Conservation (phyloP, 139 green algal genomes). For the Zygnema cylindricum region DNA sequence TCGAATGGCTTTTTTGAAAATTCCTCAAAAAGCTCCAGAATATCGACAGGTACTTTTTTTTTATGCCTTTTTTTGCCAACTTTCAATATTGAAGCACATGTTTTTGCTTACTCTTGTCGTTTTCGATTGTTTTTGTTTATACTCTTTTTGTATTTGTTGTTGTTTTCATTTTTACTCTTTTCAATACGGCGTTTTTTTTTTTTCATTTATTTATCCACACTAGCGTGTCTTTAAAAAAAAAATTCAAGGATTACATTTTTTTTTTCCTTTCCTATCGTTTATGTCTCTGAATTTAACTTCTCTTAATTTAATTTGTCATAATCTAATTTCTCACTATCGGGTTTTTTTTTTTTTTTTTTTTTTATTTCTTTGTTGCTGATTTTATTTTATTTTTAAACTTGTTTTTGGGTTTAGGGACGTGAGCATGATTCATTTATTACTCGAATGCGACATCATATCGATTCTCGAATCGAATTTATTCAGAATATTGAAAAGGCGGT, state of each 20-base stretch:
- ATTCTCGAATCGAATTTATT: neutral
- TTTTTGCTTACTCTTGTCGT: neutral
- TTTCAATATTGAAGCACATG: neutral
- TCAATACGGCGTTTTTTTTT: neutral
- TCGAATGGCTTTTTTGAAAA: constrained; percentile 81
- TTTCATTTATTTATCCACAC: neutral
- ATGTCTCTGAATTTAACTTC: no score
- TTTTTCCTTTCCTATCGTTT: no score
- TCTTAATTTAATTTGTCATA: neutral
- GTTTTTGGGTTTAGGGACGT: constrained; percentile 17
- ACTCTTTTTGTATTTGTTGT: neutral
- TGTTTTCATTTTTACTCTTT: neutral
- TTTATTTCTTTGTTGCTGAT: no score
- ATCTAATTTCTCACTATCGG: neutral
- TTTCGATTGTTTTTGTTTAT: neutral
- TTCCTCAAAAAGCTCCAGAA: constrained; percentile 66
- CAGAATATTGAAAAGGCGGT: neutral
- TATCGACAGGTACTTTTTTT: constrained; percentile 51
- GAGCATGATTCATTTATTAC: constrained; percentile 4
- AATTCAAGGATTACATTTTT: no score
- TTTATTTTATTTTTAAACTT: no score
- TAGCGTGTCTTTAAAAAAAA: neutral
- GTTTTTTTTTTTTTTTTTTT: neutral
- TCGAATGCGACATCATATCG: neutral
- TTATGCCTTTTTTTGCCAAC: neutral